Percentiles rank a stretch among this genome's conserved stretches.
Conservation (phyloP, 208 protist genomes). For the Acanthamoeba divionensis region DNA sequence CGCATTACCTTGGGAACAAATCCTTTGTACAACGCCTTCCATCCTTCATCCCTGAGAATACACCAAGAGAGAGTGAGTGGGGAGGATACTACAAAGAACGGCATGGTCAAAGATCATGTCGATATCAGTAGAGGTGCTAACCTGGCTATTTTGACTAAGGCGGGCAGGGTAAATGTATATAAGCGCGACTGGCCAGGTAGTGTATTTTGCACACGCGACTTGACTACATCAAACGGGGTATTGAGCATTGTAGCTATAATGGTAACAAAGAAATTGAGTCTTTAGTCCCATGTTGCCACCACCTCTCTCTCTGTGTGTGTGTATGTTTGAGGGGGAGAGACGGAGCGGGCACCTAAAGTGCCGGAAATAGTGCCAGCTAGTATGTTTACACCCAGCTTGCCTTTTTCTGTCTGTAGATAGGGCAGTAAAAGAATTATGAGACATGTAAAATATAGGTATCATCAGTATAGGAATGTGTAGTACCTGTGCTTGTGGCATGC, state of each 20-base stretch:
- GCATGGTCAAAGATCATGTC: neutral
- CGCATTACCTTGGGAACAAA: constrained; percentile 75
- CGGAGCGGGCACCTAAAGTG: too few relatives aligned
- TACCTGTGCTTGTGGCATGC: too few relatives aligned
- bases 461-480: too few relatives aligned
- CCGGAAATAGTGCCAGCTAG: constrained; percentile 71
- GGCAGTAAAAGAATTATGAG: neutral
- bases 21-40: constrained; percentile 78
- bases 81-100: neutral
- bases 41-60: constrained; percentile 57
- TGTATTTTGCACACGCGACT: constrained; percentile 75
- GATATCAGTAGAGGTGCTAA: too few relatives aligned
- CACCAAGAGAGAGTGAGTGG: neutral
- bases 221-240: constrained; percentile 81
- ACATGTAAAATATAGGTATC: too few relatives aligned
- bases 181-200: neutral
- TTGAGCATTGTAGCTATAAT: constrained; percentile 73
- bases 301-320: too few relatives aligned
- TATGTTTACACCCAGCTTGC: constrained; percentile 58
- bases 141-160: constrained; percentile 59
- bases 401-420: neutral
- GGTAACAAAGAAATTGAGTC: too few relatives aligned
- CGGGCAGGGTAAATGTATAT: constrained; percentile 70
- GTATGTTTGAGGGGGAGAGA: too few relatives aligned
- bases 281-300: too few relatives aligned